Base-by-base conservation (phyloP, 768 basidiomycete species). In the Rhodotorula sphaerocarpa region DNA sequence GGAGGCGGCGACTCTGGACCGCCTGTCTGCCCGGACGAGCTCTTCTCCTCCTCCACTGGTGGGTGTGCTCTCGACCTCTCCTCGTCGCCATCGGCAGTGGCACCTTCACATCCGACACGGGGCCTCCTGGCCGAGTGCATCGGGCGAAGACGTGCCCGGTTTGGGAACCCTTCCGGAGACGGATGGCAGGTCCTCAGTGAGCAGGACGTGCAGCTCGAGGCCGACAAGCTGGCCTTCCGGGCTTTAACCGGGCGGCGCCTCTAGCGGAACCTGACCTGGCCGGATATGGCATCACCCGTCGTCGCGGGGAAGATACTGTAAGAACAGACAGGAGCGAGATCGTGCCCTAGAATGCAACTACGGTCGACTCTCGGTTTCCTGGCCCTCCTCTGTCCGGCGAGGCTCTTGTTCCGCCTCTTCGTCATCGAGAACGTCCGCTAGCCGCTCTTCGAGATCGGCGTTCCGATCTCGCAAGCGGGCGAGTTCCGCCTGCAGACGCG, bases 121-220 rank as follows among this genome's bases (percentile, higher is more conserved):
- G 57, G 63, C 3, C 34, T 43, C 14, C 53, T 64, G 20, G 43
- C 46, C 15, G 21, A n/a, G 3, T 46, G 57, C 36, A 64, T 64
- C 48, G 57, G 58, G 34, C 30, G 27, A 27, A 59, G 58, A 47
- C 28, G 63, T 4, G 41, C n/a, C 31, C 48, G 52, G 27, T 46
- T 57, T 1, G 2, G 23, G 7, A 31, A 27, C 25, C 15, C 52
- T 31, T 15, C 33, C 4, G 7, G 55, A 6, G 66, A 67, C 33
- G 66, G 66, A 12, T 67, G 66, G 66, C 57, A 59, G 50, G 50
- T 67, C 5, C 31, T 67, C 16, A 61, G 66, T 7, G 41, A 43
- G 31, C 56, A 39, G 41, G 66, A 67, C 10, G 36, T 67, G 2
- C n/a, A 47, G 44, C 46, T 25, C 4, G 66, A 63, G 42, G 47